Conservation (phyloP, 495 filamentous ascomycete species). For the Symbiotaphrina buchneri region DNA sequence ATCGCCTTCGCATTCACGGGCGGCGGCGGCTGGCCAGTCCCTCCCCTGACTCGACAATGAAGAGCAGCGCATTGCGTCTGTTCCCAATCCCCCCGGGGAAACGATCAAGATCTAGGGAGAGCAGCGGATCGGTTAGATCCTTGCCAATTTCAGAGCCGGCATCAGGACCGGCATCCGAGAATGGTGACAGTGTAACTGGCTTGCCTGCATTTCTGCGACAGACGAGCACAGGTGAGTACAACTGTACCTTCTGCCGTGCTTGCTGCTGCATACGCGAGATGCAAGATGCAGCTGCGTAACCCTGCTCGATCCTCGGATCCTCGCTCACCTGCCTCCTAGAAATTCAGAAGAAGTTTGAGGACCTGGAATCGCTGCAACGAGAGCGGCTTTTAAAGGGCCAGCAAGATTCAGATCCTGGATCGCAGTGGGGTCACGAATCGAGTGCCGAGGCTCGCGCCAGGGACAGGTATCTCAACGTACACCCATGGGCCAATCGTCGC, state of each 20-base stretch:
- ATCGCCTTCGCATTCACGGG: too few species aligned
- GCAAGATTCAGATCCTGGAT: constrained; percentile 17
- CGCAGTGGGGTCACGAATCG: constrained; percentile 30
- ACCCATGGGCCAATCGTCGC: constrained; percentile 69
- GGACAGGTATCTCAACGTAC: constrained; percentile 71
- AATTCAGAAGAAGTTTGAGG: constrained; percentile 25
- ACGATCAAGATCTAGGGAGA: too few species aligned
- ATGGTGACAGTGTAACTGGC: too few species aligned
- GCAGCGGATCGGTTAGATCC: too few species aligned
- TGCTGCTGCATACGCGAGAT: too few species aligned
- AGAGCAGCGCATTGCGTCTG: too few species aligned
- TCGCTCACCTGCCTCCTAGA: constrained; percentile 4
- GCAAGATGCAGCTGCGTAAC: constrained; percentile 3
- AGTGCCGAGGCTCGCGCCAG: constrained; percentile 26
- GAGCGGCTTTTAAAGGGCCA: constrained; percentile 22
- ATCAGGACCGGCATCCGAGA: too few species aligned
- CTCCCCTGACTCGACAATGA: too few species aligned
- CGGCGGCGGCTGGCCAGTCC: too few species aligned
- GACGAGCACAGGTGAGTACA: constrained; percentile 2
- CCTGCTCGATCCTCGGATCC: too few species aligned
- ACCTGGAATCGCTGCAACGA: constrained; percentile 39
- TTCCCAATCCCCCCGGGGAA: too few species aligned
- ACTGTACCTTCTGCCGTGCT: constrained; percentile 1
- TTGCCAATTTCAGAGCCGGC: too few species aligned
- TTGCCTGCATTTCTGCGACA: constrained; percentile 4